A percentile compares a stretch with the other conserved stretches of the same genome.
phyloP scores from a whole-genome alignment of 306 rosid genomes.

The Sechiopsis laciniata region DNA sequence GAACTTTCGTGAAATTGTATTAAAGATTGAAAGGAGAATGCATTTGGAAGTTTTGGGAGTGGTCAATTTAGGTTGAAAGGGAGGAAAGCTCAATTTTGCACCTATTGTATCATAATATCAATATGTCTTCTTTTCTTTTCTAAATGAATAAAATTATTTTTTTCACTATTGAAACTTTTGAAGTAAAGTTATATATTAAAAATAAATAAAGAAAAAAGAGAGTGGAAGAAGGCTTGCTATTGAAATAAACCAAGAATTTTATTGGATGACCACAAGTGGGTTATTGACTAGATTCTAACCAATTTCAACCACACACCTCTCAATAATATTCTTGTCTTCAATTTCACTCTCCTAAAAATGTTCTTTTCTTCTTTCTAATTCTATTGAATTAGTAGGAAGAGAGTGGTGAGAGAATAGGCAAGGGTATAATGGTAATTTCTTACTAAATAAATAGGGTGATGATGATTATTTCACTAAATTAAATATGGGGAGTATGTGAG shows the following conservation, averaged over 20 bases:
- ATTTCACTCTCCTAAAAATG: slow-evolving; percentile 2
- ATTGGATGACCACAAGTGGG: slow-evolving; percentile 13
- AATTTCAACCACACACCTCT: slow-evolving; percentile 17
- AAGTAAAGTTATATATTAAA: not conserved
- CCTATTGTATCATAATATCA: no score
- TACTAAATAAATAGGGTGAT: no score
- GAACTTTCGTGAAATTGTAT: not conserved
- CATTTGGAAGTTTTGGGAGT: not conserved
- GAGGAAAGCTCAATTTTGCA: not conserved
- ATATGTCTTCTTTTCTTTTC: not conserved
- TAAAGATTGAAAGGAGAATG: not conserved
- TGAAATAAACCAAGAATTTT: slow-evolving; percentile 10
- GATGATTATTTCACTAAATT: not conserved
- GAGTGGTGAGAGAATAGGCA: not conserved
- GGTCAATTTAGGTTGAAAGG: not conserved
- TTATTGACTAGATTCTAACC: slow-evolving; percentile 11
- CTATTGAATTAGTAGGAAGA: not conserved
- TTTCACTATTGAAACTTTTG: no score
- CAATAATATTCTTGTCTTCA: slow-evolving; percentile 5
- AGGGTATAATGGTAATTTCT: slow-evolving; percentile 8
- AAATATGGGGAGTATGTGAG: no score
- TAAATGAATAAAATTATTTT: not conserved
- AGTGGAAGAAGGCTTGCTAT: not conserved
- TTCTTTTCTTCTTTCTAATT: not conserved
- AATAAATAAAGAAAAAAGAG: not conserved